Conservation (phyloP, 176 grass and related monocot genomes). For the Oropetium thomaeum region DNA sequence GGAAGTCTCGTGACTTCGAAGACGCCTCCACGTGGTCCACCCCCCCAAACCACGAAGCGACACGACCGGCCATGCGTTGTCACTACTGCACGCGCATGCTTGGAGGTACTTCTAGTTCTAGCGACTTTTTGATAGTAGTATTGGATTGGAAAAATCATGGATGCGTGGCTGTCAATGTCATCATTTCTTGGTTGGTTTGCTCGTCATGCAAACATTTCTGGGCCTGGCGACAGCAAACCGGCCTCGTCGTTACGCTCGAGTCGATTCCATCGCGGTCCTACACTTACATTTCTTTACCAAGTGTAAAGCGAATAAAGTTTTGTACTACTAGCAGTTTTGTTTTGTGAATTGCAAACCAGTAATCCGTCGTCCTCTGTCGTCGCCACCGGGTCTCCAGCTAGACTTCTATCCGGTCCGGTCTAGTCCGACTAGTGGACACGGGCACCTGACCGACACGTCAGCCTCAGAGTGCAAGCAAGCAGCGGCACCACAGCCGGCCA, state of each 20-base stretch:
- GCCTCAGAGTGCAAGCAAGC: not conserved
- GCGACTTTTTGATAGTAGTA: no score
- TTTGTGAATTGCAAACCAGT: not conserved
- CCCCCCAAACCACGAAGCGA: not conserved
- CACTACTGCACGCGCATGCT: not conserved
- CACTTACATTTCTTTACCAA: not conserved
- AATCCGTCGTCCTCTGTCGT: not conserved
- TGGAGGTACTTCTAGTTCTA: no score
- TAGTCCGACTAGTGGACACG: no score
- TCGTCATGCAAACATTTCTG: not conserved
- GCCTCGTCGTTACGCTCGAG: not conserved
- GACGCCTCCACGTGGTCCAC: not conserved
- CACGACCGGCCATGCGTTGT: not conserved
- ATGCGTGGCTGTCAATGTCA: not conserved
- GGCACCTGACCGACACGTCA: conserved; percentile 3
- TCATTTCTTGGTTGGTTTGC: not conserved
- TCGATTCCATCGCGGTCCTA: not conserved
- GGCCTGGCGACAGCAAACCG: not conserved
- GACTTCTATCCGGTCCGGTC: not conserved
- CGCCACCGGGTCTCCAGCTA: not conserved
- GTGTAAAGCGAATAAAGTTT: not conserved
- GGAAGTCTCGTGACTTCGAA: not conserved
- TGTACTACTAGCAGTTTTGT: not conserved
- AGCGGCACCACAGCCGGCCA: not conserved
- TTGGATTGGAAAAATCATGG: no score